Percentiles rank a stretch among this genome's conserved stretches.
Evolutionary conservation across 2,329 filamentous ascomycete species (phyloP).

Genomic region (Talaromyces rugulosus): DNA sequence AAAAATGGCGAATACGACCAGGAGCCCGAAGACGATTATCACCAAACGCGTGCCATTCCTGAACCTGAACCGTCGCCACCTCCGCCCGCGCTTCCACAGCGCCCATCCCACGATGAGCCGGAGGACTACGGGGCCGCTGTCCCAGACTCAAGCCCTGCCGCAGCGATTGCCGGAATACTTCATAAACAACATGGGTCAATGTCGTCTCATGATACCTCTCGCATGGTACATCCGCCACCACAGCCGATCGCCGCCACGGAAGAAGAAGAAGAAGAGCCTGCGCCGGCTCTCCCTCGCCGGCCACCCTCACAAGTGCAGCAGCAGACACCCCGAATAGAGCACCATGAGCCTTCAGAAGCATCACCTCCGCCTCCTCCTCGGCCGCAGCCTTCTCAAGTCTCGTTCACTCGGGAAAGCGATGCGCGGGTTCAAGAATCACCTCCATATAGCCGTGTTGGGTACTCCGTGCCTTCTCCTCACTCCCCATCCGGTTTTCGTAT

Average conservation of each 20-base stretch:
- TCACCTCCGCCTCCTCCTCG: constrained; percentile 42
- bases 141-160: constrained; percentile 51
- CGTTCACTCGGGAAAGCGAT: constrained; percentile 33
- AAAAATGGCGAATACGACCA: constrained; percentile 26
- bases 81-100: constrained; percentile 10
- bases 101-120: constrained; percentile 19
- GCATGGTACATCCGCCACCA: constrained; percentile 31
- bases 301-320: constrained; percentile 60
- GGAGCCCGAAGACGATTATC: constrained; percentile 38
- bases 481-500: constrained; percentile 83
- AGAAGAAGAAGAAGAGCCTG: constrained; percentile 56
- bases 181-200: constrained; percentile 35
- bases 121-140: constrained; percentile 27
- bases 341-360: not conserved
- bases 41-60: constrained; percentile 10
- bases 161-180: constrained; percentile 48
- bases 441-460: constrained; percentile 49
- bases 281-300: constrained; percentile 61
- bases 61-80: constrained; percentile 18
- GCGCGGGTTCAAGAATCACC: constrained; percentile 48
- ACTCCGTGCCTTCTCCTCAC: constrained; percentile 42
- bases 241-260: constrained; percentile 61
- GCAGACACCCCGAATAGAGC: constrained; percentile 19
- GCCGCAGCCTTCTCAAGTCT: constrained; percentile 50
- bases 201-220: constrained; percentile 23